These are phyloP conservation scores for Chlamydomonas sp. DNA, from an alignment of 139 green algal species.

Conservation along the genomic window DNA sequence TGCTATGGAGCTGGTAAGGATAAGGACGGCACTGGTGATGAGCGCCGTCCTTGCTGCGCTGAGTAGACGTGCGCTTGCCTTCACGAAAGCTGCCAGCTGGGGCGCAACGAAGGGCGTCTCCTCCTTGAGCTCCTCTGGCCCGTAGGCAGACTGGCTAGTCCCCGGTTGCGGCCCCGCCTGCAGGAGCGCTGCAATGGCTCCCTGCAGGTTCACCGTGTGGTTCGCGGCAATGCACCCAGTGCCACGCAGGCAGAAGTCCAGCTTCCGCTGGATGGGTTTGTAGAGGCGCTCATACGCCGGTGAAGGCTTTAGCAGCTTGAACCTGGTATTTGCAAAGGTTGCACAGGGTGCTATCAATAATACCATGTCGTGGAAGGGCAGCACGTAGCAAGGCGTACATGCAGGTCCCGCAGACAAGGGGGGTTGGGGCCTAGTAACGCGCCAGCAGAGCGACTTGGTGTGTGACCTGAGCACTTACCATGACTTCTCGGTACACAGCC, in stretches of 20 bases:
- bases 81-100: constrained; percentile 8
- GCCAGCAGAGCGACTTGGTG: not conserved
- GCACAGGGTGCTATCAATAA: not conserved
- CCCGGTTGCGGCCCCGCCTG: not conserved
- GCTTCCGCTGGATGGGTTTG: not conserved
- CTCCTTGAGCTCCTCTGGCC: constrained; percentile 6
- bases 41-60: not conserved
- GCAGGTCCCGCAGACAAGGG: no score
- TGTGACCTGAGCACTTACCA: constrained; percentile 1
- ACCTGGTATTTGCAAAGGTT: not conserved
- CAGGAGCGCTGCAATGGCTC: not conserved
- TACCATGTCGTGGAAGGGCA: no score
- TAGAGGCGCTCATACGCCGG: not conserved
- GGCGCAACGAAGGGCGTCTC: constrained; percentile 2
- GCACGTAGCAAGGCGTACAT: no score
- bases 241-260: constrained; percentile 20
- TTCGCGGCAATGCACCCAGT: not conserved
- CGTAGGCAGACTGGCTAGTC: not conserved
- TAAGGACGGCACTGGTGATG: not conserved
- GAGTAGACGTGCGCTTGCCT: not conserved
- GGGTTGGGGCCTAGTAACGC: no score
- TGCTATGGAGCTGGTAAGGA: no score
- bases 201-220: not conserved
- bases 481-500: constrained; percentile 23
- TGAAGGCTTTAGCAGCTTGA: not conserved